phyloP scores from a whole-genome alignment of 495 filamentous ascomycete species.

The Talaromyces borbonicus region DNA sequence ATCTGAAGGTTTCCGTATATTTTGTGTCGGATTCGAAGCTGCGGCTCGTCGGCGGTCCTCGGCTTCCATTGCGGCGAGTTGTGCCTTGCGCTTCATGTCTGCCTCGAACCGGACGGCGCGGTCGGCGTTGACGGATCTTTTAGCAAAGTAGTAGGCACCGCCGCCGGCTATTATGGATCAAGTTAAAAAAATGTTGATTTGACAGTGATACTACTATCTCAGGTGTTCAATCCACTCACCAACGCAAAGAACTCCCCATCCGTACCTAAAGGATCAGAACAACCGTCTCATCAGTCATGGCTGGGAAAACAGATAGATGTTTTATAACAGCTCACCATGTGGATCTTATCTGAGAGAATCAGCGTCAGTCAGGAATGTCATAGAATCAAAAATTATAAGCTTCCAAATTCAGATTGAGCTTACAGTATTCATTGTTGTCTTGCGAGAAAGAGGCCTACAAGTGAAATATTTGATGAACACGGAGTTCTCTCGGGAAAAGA shows the following conservation, averaged over 20 bases:
- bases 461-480: too few relatives aligned
- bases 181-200: too few relatives aligned
- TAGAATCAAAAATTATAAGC: not conserved
- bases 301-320: not conserved
- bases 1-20: conserved; percentile 2
- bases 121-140: conserved; percentile 85
- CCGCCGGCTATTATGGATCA: conserved; percentile 67
- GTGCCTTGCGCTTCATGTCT: conserved; percentile 52
- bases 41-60: conserved; percentile 31
- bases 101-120: conserved; percentile 61
- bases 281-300: conserved; percentile 16
- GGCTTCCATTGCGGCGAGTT: conserved; percentile 48
- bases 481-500: too few relatives aligned
- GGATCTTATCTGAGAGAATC: conserved; percentile 34
- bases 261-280: conserved; percentile 50
- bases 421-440: conserved; percentile 38
- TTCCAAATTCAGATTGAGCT: conserved; percentile 3
- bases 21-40: conserved; percentile 7
- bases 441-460: too few relatives aligned
- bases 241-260: conserved; percentile 77
- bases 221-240: conserved; percentile 35
- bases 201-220: conserved; percentile 4
- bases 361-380: not conserved
- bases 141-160: conserved; percentile 93
- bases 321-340: conserved; percentile 35